Base-by-base conservation (phyloP, 2,329 filamentous ascomycete species). In the Paraphaeosphaeria sporulosa region DNA sequence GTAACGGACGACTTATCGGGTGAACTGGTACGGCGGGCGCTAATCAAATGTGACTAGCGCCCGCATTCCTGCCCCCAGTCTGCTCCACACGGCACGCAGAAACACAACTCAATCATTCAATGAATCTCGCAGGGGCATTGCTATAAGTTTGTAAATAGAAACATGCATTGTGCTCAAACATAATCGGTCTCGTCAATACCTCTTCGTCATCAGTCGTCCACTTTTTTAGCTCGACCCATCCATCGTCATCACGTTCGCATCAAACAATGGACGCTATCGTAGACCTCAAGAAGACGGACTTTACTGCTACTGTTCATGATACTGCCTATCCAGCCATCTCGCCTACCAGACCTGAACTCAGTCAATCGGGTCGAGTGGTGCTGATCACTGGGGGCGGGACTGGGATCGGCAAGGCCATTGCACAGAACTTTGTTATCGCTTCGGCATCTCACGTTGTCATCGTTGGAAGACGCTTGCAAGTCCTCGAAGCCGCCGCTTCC, bases 341-440 rank as follows among this genome's bases (percentile, higher is more conserved):
- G 55, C 77, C 79, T 17, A 61, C 58, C 25, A 58, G 58, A 10
- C 66, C 69, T 1, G 63, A 59, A 21, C 67, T 78, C 0, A 64
- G 65, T 7, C 59, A 63, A 13, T 56, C 61, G 10, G 68, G 68
- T 3, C 69, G 66, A 50, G 62, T 56, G 19, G 53, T 71, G 32
- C 17, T 72, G 1, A 65, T 74, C 36, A 84, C 82, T 4, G 82
- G 81, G 30, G 64, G 64, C 12, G 81, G 80, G 3, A 78, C 67
- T 6, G 82, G 82, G 15, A 82, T 84, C 44, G 82, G 82, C 32
- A 71, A 73, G 42, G 78, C 73, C 48, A 83, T 77, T 4, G 80
- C 80, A 4, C 68, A 54, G n/a, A 69, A 65, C 57, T 84, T 83
- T 55, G 80, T 81, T 7, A 42, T 68, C 57, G 80, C 82, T 55